Evolutionary conservation across 805 yeast species (phyloP).

Genomic region (Myxozyma sirexii): DNA sequence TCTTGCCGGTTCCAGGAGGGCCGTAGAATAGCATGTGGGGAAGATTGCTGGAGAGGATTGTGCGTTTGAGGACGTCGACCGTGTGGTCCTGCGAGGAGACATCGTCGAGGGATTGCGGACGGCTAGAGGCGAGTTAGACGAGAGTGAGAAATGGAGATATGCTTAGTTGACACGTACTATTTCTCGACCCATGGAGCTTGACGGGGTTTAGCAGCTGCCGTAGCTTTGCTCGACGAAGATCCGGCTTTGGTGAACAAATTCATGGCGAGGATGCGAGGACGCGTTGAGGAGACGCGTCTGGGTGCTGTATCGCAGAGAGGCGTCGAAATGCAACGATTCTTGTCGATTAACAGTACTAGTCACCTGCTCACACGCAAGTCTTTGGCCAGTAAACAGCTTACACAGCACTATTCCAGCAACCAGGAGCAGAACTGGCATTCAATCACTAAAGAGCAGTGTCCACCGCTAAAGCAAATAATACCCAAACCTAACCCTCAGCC

Average conservation of each 20-base stretch:
- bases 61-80: constrained; percentile 75
- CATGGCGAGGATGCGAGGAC: not conserved
- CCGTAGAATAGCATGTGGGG: constrained; percentile 94
- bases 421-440: too few species aligned
- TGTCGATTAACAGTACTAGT: not conserved
- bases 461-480: too few species aligned
- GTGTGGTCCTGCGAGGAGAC: constrained; percentile 92
- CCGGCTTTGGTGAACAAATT: constrained; percentile 8
- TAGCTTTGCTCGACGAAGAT: constrained; percentile 4
- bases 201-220: constrained; percentile 10
- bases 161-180: constrained; percentile 58
- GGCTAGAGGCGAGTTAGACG: constrained; percentile 46
- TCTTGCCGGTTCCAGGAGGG: constrained; percentile 93
- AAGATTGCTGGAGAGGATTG: constrained; percentile 59
- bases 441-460: too few species aligned
- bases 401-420: too few species aligned
- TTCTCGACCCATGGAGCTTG: constrained; percentile 86
- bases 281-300: constrained; percentile 9
- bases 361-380: too few species aligned
- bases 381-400: too few species aligned
- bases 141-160: not conserved
- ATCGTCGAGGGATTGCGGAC: constrained; percentile 85
- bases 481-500: too few species aligned
- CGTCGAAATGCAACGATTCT: too few species aligned
- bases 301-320: not conserved